Evolutionary conservation across 257 asterid genomes (phyloP).

Genomic region (Petunia secreta): DNA sequence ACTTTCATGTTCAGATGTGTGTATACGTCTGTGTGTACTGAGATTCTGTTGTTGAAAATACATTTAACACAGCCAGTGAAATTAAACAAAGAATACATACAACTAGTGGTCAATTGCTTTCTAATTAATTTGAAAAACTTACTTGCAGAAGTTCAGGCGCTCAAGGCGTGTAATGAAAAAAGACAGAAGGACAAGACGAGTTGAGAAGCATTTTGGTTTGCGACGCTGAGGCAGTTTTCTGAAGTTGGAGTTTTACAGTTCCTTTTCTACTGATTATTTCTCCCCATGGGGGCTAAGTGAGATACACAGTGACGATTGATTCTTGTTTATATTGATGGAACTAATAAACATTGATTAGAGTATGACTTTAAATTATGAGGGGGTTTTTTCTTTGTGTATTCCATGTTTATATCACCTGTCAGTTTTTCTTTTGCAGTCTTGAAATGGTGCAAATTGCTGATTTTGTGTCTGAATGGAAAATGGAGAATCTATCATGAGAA

Average conservation of each 20-base stretch:
- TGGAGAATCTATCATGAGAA: not conserved
- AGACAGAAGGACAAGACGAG: slow-evolving; percentile 40
- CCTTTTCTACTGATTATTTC: not conserved
- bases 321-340: not conserved
- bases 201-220: slow-evolving; percentile 15
- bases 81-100: not conserved
- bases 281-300: not conserved
- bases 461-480: not conserved
- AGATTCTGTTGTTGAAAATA: not conserved
- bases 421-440: not conserved
- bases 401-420: not conserved
- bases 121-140: not conserved
- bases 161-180: slow-evolving; percentile 68
- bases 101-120: not conserved
- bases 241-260: not conserved
- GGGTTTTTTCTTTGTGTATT: not conserved
- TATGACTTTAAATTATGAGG: not conserved
- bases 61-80: not conserved
- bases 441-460: too few species aligned
- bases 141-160: slow-evolving; percentile 67
- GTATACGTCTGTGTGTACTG: not conserved
- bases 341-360: not conserved
- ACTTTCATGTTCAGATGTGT: not conserved
- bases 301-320: not conserved
- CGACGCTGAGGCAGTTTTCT: not conserved